phyloP scores from a whole-genome alignment of 352 stramenopile genomes.

The Blastocystis sp. region DNA sequence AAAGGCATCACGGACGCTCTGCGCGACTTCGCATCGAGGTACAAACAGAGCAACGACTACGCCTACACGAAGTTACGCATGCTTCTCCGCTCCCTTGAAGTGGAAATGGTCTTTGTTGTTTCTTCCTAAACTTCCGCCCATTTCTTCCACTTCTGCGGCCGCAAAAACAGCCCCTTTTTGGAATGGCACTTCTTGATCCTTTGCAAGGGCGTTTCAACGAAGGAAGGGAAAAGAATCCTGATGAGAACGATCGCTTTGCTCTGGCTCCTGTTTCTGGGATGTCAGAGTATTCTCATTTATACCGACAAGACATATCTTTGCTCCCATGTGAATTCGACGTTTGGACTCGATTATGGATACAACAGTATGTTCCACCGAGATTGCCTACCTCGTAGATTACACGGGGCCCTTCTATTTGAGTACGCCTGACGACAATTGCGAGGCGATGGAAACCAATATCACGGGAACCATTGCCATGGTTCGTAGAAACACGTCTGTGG shows the following conservation, averaged over 20 bases:
- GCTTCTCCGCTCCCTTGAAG: background rate
- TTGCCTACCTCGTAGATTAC: background rate
- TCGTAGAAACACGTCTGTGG: background rate
- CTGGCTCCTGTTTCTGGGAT: background rate
- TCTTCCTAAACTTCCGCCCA: background rate
- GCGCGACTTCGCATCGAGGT: background rate
- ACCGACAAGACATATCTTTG: conserved; percentile 36
- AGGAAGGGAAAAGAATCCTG: background rate
- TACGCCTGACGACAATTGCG: conserved; percentile 6
- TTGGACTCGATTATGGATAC: conserved; percentile 21
- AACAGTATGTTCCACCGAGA: background rate
- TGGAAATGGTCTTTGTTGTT: background rate
- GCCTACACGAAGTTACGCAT: background rate
- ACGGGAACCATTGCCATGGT: conserved; percentile 26
- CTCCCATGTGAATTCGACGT: conserved; percentile 22
- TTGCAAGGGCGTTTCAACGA: background rate
- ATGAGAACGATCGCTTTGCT: background rate
- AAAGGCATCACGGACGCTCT: background rate
- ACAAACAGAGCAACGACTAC: background rate
- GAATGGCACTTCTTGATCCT: background rate
- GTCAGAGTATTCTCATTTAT: conserved; percentile 5
- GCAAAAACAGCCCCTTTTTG: background rate
- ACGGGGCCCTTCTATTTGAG: background rate
- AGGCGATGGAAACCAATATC: background rate
- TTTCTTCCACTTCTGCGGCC: no score